Percentiles rank a stretch among this genome's conserved stretches.
Evolutionary conservation across 1,139 yeast genomes (phyloP).

Genomic region (Candida gigantensis): DNA sequence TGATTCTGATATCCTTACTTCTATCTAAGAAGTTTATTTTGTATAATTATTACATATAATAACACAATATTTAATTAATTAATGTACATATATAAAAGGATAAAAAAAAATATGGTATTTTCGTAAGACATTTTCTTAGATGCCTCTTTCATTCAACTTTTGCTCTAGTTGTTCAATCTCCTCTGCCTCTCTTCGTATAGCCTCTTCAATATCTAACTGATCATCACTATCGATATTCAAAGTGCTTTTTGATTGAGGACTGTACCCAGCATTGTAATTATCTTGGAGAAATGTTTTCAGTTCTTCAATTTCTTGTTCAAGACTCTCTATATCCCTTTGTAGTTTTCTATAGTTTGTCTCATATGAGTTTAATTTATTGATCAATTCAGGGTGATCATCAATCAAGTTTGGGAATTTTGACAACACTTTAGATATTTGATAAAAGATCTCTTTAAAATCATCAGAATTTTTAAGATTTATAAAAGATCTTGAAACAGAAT

Average conservation of each 20-base stretch:
- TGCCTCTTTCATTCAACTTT: constrained; percentile 22
- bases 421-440: constrained; percentile 22
- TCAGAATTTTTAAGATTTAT: constrained; percentile 6
- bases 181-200: constrained; percentile 34
- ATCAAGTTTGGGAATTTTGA: constrained; percentile 32
- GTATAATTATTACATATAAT: constrained; percentile 5
- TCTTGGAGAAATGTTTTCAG: constrained; percentile 31
- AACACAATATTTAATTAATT: constrained; percentile 11
- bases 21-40: constrained; percentile 29
- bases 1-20: constrained; percentile 96
- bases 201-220: constrained; percentile 31
- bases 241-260: constrained; percentile 15
- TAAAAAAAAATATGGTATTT: too few species aligned
- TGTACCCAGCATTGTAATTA: constrained; percentile 24
- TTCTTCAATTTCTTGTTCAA: constrained; percentile 29
- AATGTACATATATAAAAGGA: constrained; percentile 4
- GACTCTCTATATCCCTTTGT: constrained; percentile 25
- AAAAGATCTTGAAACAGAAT: constrained; percentile 1
- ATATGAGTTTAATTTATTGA: constrained; percentile 21
- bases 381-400: constrained; percentile 24
- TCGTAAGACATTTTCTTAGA: not conserved
- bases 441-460: constrained; percentile 23
- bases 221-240: constrained; percentile 12
- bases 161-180: constrained; percentile 35
- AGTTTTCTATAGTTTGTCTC: constrained; percentile 25